phyloP scores from a whole-genome alignment of 1,139 yeast genomes.

The Magnusiomyces magnusii region DNA sequence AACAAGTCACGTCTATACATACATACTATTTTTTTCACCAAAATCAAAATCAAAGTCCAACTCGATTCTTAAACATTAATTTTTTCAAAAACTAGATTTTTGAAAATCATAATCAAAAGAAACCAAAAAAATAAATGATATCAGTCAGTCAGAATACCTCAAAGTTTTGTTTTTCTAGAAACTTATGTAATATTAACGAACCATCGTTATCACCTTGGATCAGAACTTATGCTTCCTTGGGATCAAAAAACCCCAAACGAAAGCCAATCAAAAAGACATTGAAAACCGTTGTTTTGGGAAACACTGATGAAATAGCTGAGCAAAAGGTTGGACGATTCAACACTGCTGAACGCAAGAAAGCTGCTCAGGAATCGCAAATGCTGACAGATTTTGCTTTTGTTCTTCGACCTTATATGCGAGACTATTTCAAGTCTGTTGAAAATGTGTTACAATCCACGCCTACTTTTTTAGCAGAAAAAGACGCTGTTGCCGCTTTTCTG shows the following conservation, averaged over 20 bases:
- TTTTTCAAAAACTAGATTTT: too few relatives aligned
- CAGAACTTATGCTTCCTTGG: neutral
- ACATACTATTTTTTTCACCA: too few relatives aligned
- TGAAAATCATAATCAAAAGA: too few relatives aligned
- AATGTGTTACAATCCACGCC: slow-evolving; percentile 8
- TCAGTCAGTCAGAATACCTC: too few relatives aligned
- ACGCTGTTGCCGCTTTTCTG: slow-evolving; percentile 12
- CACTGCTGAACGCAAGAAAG: slow-evolving; percentile 2
- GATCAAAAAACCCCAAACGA: neutral
- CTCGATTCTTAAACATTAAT: too few relatives aligned
- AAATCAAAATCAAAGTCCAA: too few relatives aligned
- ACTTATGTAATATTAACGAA: too few relatives aligned
- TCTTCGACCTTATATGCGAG: slow-evolving; percentile 10
- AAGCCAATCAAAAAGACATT: neutral
- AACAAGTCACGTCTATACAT: too few relatives aligned
- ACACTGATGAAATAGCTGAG: neutral
- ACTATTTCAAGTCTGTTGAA: slow-evolving; percentile 10
- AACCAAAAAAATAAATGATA: too few relatives aligned
- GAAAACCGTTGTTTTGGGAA: neutral
- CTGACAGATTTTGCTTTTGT: slow-evolving; percentile 9
- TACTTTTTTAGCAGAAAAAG: slow-evolving; percentile 7
- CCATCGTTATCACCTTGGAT: neutral
- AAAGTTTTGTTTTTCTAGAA: too few relatives aligned
- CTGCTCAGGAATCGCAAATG: slow-evolving; percentile 8
- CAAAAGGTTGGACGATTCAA: neutral